Evolutionary conservation across 1,284 basidiomycete genomes (phyloP).

Genomic region (Cryptococcus neoformans): DNA sequence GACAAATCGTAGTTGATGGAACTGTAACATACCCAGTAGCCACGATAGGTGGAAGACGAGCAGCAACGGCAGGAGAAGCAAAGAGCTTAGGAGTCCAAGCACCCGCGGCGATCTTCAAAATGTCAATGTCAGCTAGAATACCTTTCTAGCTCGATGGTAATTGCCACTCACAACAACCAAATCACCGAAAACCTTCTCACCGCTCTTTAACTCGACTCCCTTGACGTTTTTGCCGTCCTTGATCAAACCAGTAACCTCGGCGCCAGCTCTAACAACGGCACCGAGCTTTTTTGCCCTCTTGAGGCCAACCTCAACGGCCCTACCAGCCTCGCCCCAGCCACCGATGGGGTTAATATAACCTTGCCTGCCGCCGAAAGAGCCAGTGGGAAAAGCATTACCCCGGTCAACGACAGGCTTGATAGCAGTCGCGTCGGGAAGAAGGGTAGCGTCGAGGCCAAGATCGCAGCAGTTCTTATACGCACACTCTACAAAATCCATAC

Average conservation of each 20-base stretch:
- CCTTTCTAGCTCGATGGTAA: neutral
- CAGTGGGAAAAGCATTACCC: constrained; percentile 16
- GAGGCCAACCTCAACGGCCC: constrained; percentile 62
- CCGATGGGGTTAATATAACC: constrained; percentile 70
- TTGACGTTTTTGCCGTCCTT: constrained; percentile 52
- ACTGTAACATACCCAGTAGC: constrained; percentile 32
- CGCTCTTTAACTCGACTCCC: constrained; percentile 65
- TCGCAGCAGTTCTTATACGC: constrained; percentile 34
- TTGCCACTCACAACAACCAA: constrained; percentile 31
- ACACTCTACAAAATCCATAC: constrained; percentile 32
- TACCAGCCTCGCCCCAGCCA: constrained; percentile 80
- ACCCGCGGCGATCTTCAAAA: constrained; percentile 36
- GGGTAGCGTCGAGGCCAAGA: constrained; percentile 27
- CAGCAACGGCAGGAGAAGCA: constrained; percentile 53
- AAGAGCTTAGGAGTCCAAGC: constrained; percentile 71
- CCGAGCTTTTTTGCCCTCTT: constrained; percentile 59
- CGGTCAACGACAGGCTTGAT: constrained; percentile 22
- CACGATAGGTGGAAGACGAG: constrained; percentile 31
- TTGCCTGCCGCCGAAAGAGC: constrained; percentile 46
- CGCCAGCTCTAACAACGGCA: constrained; percentile 60
- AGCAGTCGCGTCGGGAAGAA: constrained; percentile 13
- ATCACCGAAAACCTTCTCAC: constrained; percentile 49
- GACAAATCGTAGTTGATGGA: too few relatives aligned
- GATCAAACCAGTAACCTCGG: constrained; percentile 54
- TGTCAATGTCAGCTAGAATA: neutral